Conservation (phyloP, 2,329 filamentous ascomycete species). For the Penicillium sp. region DNA sequence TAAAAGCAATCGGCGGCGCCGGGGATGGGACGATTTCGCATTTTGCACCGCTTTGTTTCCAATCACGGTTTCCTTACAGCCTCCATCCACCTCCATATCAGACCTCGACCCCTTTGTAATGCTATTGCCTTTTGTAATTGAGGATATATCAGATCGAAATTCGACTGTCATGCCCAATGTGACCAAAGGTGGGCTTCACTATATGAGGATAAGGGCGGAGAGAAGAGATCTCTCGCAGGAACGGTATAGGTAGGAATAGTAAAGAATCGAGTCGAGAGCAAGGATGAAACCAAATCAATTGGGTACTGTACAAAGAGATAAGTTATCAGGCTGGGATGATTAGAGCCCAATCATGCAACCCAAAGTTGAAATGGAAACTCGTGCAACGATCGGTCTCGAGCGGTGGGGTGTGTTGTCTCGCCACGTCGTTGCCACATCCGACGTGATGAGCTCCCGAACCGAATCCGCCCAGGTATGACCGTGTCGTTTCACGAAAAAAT, state of each 20-base stretch:
- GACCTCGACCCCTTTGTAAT: conserved; percentile 11
- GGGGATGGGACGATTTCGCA: conserved; percentile 5
- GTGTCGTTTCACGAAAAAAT: neutral
- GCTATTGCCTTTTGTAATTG: neutral
- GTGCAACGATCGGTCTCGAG: neutral
- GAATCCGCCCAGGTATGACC: neutral
- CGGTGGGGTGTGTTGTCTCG: conserved; percentile 6
- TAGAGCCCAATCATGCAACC: conserved; percentile 3
- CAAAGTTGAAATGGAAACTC: neutral
- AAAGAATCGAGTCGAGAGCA: neutral
- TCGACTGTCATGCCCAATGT: conserved; percentile 18
- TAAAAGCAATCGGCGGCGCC: conserved; percentile 28
- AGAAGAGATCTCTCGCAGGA: neutral
- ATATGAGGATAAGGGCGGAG: neutral
- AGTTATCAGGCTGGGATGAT: neutral
- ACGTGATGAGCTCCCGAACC: neutral
- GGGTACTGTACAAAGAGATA: neutral
- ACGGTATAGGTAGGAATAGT: neutral
- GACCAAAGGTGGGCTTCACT: neutral
- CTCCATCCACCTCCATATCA: conserved; percentile 26
- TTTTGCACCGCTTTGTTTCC: conserved; percentile 6
- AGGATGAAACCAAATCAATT: neutral
- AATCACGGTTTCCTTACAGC: conserved; percentile 12
- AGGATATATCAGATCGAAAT: conserved; percentile 6
- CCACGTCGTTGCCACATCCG: conserved; percentile 7